Percentiles rank a stretch among this genome's conserved stretches.
These are phyloP conservation scores for Blumeriella jaapii DNA, from an alignment of 2,329 filamentous ascomycete genomes.

Conservation along the genomic window DNA sequence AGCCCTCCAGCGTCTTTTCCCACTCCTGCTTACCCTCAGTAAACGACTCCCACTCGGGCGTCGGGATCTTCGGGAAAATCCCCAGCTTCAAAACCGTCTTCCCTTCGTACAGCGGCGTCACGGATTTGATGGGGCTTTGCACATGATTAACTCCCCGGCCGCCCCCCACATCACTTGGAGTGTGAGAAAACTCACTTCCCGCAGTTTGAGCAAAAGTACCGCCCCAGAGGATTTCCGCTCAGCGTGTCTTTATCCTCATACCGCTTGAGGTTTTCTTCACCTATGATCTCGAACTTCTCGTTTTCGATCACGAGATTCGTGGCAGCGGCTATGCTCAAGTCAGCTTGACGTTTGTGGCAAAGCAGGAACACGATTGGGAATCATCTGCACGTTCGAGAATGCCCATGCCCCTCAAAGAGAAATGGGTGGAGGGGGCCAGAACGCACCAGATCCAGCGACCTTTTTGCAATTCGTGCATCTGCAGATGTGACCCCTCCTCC, in stretches of 20 bases:
- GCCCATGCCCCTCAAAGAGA: neutral
- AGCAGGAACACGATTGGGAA: neutral
- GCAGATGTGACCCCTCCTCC: conserved; percentile 35
- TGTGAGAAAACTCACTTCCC: too few species aligned
- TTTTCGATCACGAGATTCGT: conserved; percentile 26
- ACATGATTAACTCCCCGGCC: too few species aligned
- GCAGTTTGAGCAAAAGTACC: conserved; percentile 35
- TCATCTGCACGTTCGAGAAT: neutral
- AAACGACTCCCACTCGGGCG: too few species aligned
- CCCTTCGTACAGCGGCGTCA: too few species aligned
- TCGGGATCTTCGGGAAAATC: too few species aligned
- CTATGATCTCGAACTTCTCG: conserved; percentile 30
- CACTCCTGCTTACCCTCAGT: too few species aligned
- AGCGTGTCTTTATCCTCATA: conserved; percentile 34
- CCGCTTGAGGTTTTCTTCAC: conserved; percentile 32
- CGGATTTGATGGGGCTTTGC: too few species aligned
- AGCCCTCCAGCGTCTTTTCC: too few species aligned
- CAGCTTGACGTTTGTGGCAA: neutral
- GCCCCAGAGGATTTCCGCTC: conserved; percentile 34
- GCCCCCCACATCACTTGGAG: too few species aligned
- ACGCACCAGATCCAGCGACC: conserved; percentile 29
- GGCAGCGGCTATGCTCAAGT: conserved; percentile 10
- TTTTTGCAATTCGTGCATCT: conserved; percentile 42
- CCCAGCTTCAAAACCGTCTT: too few species aligned
- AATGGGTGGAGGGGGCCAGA: neutral